These are phyloP conservation scores for Zelonia costaricensis DNA, from an alignment of 208 protist species.

Conservation along the genomic window DNA sequence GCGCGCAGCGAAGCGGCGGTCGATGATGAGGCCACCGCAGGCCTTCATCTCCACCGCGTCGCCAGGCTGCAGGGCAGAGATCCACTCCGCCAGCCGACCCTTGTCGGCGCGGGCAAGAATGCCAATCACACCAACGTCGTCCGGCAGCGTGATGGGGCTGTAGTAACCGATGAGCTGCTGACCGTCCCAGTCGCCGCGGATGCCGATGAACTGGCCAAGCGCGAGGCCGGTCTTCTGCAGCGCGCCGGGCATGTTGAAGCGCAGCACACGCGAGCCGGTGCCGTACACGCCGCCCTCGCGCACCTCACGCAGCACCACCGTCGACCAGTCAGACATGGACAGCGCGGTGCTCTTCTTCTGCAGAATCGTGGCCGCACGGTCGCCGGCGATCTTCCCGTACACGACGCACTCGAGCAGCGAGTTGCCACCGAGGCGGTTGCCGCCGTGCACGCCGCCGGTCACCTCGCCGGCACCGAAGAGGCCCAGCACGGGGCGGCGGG, in stretches of 20 bases:
- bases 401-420: constrained; percentile 92
- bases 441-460: constrained; percentile 96
- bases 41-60: constrained; percentile 83
- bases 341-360: constrained; percentile 53
- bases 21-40: constrained; percentile 54
- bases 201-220: constrained; percentile 77
- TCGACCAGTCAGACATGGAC: constrained; percentile 39
- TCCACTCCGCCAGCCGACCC: constrained; percentile 55
- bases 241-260: constrained; percentile 75
- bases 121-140: constrained; percentile 66
- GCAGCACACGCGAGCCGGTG: constrained; percentile 54
- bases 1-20: constrained; percentile 42
- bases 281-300: constrained; percentile 43
- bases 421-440: constrained; percentile 97
- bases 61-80: constrained; percentile 61
- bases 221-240: constrained; percentile 68
- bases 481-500: constrained; percentile 73
- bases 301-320: constrained; percentile 52
- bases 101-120: constrained; percentile 61
- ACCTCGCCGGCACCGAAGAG: constrained; percentile 97
- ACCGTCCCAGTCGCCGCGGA: constrained; percentile 53
- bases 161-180: constrained; percentile 65
- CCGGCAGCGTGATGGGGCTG: constrained; percentile 75
- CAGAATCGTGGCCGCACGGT: constrained; percentile 64
- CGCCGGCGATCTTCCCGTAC: constrained; percentile 74